A percentile compares a stretch with the other conserved stretches of the same genome.
These are phyloP conservation scores for Rhinocladiella similis DNA, from an alignment of 2,329 filamentous ascomycete species.

Conservation along the genomic window DNA sequence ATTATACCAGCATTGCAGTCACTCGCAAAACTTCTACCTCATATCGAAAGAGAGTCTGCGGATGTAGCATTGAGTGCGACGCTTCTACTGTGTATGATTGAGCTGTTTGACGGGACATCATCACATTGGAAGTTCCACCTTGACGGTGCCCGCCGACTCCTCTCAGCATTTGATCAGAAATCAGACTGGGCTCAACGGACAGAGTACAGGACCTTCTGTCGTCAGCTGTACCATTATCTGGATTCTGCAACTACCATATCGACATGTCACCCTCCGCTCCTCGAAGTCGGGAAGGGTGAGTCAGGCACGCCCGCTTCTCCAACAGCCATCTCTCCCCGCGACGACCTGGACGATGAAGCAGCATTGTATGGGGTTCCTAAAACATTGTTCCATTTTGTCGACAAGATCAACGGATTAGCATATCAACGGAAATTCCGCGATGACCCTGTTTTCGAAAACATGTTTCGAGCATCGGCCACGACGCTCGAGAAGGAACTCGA, in stretches of 20 bases:
- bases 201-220: slow-evolving; percentile 38
- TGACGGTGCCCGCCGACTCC: slow-evolving; percentile 44
- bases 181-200: slow-evolving; percentile 22
- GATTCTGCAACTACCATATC: slow-evolving; percentile 36
- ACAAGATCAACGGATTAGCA: slow-evolving; percentile 33
- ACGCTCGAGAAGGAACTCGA: slow-evolving; percentile 40
- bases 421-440: slow-evolving; percentile 33
- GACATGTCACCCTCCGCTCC: slow-evolving; percentile 32
- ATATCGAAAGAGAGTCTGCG: slow-evolving; percentile 33
- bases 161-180: slow-evolving; percentile 35
- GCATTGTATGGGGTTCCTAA: slow-evolving; percentile 14
- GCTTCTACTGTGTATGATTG: slow-evolving; percentile 46
- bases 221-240: slow-evolving; percentile 41
- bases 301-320: not conserved
- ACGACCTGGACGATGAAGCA: slow-evolving; percentile 8
- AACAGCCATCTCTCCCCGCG: not conserved
- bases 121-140: slow-evolving; percentile 39
- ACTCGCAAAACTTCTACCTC: slow-evolving; percentile 27
- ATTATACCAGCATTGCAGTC: slow-evolving; percentile 28
- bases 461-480: slow-evolving; percentile 35
- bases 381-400: slow-evolving; percentile 31
- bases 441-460: slow-evolving; percentile 34
- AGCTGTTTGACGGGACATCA: slow-evolving; percentile 45
- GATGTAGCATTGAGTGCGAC: slow-evolving; percentile 43
- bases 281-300: slow-evolving; percentile 14